Evolutionary conservation across 2,329 filamentous ascomycete species (phyloP), one percentile per base, ranked within the genome.

Genomic region (Nemania sp.): DNA sequence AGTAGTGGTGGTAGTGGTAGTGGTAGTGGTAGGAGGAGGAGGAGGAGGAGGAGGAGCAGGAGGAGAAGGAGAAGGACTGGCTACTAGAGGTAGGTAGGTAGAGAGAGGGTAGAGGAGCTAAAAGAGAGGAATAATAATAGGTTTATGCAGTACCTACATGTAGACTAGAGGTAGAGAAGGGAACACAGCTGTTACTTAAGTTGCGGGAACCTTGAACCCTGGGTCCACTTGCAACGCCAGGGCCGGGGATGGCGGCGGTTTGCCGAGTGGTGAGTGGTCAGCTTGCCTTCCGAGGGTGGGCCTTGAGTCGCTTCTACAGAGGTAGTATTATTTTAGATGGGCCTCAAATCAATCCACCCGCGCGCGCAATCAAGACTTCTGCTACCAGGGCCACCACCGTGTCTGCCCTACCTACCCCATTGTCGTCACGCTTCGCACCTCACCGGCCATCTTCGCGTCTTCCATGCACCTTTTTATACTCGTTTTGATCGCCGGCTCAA

Each of bases 381-480:
- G 62, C 63, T 62, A 27, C 58, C 58, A 63, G 53, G 58, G 72
- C 72, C 71, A 68, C 68, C 65, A 53, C 62, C 65, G 62, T 53
- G 65, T 67, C 67, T 67, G 62, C 58, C 73, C 75, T 76, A 63
- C 60, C 62, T 60, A 76, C 75, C 76, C 74, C 76, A 75, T 75
- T 70, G 61, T 73, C 72, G 70, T 64, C 70, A 66, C 70, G 57
- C 65, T 65, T 60, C 58, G 54, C 61, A 51, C 69, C 70, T 67
- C 65, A 49, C 69, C 72, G 58, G 45, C 69, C 70, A 62, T 49
- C 54, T 54, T 58, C 64, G 61, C 54, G 53, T 67, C 78, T 79
- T 81, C 81, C 73, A 78, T 79, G 80, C 77, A 80, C 83, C 80
- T 92, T 86, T 84, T 89, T 89, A 85, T 87, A 87, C 89, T 92